Base-by-base conservation (phyloP, 1,284 basidiomycete species). In the Puccinia brachypodii region DNA sequence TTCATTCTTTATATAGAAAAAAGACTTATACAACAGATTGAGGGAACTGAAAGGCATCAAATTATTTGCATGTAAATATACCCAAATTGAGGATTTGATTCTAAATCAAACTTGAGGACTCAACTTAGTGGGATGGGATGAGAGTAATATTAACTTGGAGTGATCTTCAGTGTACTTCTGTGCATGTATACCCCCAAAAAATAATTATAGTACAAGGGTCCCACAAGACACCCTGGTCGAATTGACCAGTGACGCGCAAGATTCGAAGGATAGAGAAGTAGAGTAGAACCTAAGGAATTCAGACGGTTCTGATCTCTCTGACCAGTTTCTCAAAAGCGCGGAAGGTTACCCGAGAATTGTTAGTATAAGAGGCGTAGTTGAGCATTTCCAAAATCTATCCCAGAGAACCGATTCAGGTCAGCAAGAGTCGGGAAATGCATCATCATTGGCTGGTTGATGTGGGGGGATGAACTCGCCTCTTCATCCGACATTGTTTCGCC, bases 311-410 rank as follows among this genome's bases (percentile, higher is more conserved):
- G 64, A 78, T 78, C 11, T 78, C 76, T 22, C 38, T 56, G 25
- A 78, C 28, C 36, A 78, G 14, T 66, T 68, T 62, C 22, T 78
- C 62, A 56, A 78, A 78, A 6, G 76, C 76, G 0, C 31, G 42
- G 28, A 78, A 66, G 9, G 62, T 68, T 31, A 78, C 76, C 16
- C 60, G 66, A 22, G 47, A 78, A 22, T 78, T 50, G 36, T 78
- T 78, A 2, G 76, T 78, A 50, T 68, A 44, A 16, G 76, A 78
- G 8, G 76, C 76, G 40, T 78, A 78, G 44, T 69, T 64, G 50
- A 78, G 64, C 76, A 78, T 78, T 28, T 78, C 64, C 22, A 38
- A 36, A 68, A 78, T 78, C 76, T 78, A 33, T 77, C 3, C 7
- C 6, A 38, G n/a, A 53, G 25, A 28, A 60, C 1, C 28, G 44